Conservation (phyloP, 352 stramenopile species). For the Phytophthora tubulina region DNA sequence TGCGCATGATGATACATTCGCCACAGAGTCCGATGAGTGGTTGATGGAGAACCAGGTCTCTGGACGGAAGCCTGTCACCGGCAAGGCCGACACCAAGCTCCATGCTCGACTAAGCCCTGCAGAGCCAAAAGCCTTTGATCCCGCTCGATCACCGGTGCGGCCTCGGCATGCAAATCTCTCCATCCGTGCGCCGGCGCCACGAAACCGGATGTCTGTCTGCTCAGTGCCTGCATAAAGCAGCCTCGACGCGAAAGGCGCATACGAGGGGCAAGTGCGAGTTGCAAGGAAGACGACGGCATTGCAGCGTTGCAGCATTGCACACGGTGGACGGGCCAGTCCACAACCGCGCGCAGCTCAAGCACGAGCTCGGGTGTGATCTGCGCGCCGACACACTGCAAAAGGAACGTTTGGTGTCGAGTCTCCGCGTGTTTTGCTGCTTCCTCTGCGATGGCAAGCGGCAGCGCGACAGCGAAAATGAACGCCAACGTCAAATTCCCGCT, state of each 20-base stretch:
- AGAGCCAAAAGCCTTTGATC: conserved; percentile 10
- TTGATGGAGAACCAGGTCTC: conserved; percentile 31
- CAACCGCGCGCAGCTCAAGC: conserved; percentile 32
- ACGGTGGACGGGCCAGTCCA: conserved; percentile 36
- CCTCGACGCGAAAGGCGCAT: conserved; percentile 35
- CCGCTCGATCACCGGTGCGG: conserved; percentile 12
- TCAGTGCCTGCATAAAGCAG: conserved; percentile 27
- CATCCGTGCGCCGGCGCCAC: conserved; percentile 18
- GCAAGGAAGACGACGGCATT: conserved; percentile 36
- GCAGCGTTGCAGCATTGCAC: conserved; percentile 49
- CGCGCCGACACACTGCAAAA: conserved; percentile 45
- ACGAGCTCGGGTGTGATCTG: conserved; percentile 23
- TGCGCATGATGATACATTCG: conserved; percentile 13
- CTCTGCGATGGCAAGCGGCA: conserved; percentile 17
- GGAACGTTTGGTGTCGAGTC: conserved; percentile 28
- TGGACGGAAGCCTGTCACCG: conserved; percentile 25
- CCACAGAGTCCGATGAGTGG: conserved; percentile 3
- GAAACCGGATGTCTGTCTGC: conserved; percentile 33
- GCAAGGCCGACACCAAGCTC: conserved; percentile 17
- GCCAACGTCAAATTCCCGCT: conserved; percentile 48
- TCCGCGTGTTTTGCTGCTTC: not conserved
- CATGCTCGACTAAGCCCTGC: conserved; percentile 27
- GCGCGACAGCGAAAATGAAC: conserved; percentile 28
- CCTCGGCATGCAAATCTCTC: conserved; percentile 31
- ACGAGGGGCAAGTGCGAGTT: conserved; percentile 22